Conservation (phyloP, 169 alveolate species). For the Plasmodium ovale region DNA sequence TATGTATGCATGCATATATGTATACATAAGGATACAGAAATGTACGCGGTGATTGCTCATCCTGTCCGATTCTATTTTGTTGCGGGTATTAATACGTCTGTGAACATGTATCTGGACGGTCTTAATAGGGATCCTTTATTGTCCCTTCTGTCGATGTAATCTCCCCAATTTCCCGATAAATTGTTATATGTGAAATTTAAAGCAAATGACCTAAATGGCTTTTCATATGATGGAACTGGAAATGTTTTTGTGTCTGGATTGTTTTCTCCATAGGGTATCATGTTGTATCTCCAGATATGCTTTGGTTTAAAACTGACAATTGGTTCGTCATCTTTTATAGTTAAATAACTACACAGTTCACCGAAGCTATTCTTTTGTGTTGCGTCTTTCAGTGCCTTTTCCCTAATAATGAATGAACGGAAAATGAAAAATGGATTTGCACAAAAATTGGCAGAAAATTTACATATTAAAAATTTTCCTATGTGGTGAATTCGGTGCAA, state of each 20-base stretch:
- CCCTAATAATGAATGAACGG: slow-evolving; percentile 59
- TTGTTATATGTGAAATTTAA: slow-evolving; percentile 90
- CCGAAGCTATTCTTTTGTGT: slow-evolving; percentile 80
- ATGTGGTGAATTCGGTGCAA: background rate
- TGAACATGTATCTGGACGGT: slow-evolving; percentile 90
- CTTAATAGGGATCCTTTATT: slow-evolving; percentile 89
- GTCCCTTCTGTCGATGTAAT: slow-evolving; percentile 89
- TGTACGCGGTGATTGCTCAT: too few relatives aligned
- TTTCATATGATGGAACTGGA: slow-evolving; percentile 87
- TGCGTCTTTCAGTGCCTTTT: slow-evolving; percentile 83
- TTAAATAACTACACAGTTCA: slow-evolving; percentile 78
- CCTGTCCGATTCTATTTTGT: slow-evolving; percentile 75
- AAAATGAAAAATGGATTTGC: slow-evolving; percentile 7
- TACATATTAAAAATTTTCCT: background rate
- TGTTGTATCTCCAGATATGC: slow-evolving; percentile 82
- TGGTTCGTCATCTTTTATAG: slow-evolving; percentile 79
- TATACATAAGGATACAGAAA: slow-evolving; percentile 8
- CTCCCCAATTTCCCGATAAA: slow-evolving; percentile 93
- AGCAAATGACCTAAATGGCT: slow-evolving; percentile 90
- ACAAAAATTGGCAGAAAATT: too few relatives aligned
- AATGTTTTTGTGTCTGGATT: slow-evolving; percentile 86
- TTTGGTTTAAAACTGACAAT: slow-evolving; percentile 77
- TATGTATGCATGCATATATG: background rate
- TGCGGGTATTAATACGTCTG: slow-evolving; percentile 88
- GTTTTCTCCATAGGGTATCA: slow-evolving; percentile 90